These are phyloP conservation scores for Crithidia acanthocephali DNA, from an alignment of 208 protist genomes.

Conservation along the genomic window DNA sequence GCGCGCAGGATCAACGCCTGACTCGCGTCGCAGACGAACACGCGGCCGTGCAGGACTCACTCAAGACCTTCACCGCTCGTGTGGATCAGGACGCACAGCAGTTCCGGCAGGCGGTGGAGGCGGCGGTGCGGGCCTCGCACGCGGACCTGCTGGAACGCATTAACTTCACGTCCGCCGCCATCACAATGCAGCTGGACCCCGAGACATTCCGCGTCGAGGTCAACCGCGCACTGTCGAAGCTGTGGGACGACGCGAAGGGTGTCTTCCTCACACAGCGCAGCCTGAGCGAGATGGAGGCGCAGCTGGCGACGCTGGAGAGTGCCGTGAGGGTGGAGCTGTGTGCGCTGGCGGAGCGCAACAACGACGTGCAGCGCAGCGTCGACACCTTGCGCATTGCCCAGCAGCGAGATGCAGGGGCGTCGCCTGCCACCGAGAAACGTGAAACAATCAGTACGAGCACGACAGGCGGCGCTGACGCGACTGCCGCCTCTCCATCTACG, in stretches of 20 bases:
- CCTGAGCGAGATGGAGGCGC: constrained; percentile 51
- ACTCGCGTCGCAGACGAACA: constrained; percentile 41
- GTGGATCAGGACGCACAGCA: constrained; percentile 64
- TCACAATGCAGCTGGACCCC: constrained; percentile 38
- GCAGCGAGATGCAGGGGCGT: not conserved
- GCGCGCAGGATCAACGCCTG: constrained; percentile 37
- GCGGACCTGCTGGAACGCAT: constrained; percentile 82
- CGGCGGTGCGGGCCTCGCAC: constrained; percentile 66
- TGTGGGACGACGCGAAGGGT: constrained; percentile 66
- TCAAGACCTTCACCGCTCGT: constrained; percentile 45
- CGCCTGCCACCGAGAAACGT: not conserved
- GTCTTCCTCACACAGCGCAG: constrained; percentile 65
- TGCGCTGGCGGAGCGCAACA: constrained; percentile 60
- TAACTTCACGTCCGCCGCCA: constrained; percentile 46
- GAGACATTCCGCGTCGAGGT: constrained; percentile 65
- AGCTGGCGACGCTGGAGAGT: constrained; percentile 65
- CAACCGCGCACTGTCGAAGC: constrained; percentile 60
- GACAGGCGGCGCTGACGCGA: not conserved
- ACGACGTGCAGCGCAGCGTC: constrained; percentile 38
- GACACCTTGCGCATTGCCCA: constrained; percentile 36
- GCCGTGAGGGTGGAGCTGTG: constrained; percentile 76
- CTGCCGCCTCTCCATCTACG: not conserved
- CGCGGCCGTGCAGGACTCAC: constrained; percentile 46
- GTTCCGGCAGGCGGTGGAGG: constrained; percentile 64
- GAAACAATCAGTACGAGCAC: not conserved